Base-by-base conservation (phyloP, 805 yeast species). In the Suhomyces vadensis region DNA sequence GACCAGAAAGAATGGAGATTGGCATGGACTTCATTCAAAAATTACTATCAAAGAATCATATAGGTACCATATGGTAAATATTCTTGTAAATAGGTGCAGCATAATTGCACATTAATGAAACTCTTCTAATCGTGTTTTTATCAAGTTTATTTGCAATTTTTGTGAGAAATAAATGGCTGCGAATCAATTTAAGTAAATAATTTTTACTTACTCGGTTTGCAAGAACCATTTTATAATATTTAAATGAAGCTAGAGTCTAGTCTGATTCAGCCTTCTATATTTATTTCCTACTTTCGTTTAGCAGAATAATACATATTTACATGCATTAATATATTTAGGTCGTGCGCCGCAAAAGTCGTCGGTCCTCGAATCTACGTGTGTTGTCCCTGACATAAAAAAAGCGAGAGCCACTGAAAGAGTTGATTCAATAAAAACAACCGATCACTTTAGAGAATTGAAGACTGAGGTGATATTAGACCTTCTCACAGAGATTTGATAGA, bases 1-100 rank as follows among this genome's bases (percentile, higher is more conserved):
- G 64, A 65, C 23, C 68, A 65, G 42, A 71, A 74, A 46, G 87
- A 82, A 51, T 85, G 89, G 89, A 68, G 79, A 47, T 63, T 84
- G 39, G 83, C 88, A 7, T 83, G 81, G 78, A 69, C 74, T 14
- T 67, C 82, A 6, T 84, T 78, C 64, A 62, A 67, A 48, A 65
- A 69, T 37, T 81, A 77, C 56, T 64, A 65, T 46, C 58, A 51
- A 40, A 63, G 80, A 41, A 51, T 39, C 17, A 58, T 78, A 17
- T 75, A 50, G 45, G 33, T n/a, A n/a, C n/a, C n/a, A n/a, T n/a
- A n/a, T n/a, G n/a, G n/a, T 14, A 14, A 11, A 26, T 11, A 2
- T 26, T 14, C n/a, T 29, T 29, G 33, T 29, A 29, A 9, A 29
- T 29, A 29, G 20, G n/a, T n/a, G n/a, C n/a, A n/a, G n/a, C n/a